These are phyloP conservation scores for Eucalyptus shirleyi DNA, from an alignment of 345 rosid genomes.

Conservation along the genomic window DNA sequence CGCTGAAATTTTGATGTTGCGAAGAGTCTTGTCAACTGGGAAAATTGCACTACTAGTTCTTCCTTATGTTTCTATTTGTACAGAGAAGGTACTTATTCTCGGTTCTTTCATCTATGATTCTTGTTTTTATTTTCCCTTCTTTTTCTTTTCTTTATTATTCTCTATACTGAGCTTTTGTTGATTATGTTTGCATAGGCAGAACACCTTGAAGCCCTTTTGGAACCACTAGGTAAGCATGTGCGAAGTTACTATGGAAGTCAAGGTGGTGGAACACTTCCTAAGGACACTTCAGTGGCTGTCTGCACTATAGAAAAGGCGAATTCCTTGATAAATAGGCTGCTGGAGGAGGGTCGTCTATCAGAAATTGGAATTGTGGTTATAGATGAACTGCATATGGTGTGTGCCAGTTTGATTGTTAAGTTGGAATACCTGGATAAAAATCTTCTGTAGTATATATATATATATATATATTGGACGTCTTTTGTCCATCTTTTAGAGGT, in stretches of 20 bases:
- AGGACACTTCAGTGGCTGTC: conserved; percentile 93
- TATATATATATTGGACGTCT: background rate
- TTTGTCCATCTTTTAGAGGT: background rate
- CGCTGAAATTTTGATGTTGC: conserved; percentile 94
- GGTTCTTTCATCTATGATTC: background rate
- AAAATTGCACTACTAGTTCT: conserved; percentile 89
- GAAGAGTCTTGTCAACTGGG: conserved; percentile 67
- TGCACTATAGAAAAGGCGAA: conserved; percentile 99
- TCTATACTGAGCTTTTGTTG: background rate
- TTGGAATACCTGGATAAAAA: background rate
- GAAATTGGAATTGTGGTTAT: conserved; percentile 95
- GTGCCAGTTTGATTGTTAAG: background rate
- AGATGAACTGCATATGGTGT: conserved; percentile 98
- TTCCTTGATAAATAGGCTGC: conserved; percentile 70
- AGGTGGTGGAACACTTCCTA: conserved; percentile 97
- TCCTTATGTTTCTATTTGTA: conserved; percentile 95
- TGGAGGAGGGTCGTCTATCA: conserved; percentile 91
- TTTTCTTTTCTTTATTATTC: background rate
- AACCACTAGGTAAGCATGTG: conserved; percentile 88
- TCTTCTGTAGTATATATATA: background rate
- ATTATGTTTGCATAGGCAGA: conserved; percentile 50
- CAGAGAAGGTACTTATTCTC: conserved; percentile 59
- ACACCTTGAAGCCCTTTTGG: conserved; percentile 81
- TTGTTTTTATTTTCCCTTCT: background rate
- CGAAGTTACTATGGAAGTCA: conserved; percentile 91